Base-by-base conservation (phyloP, 768 basidiomycete genomes). In the Lyophyllum semitale region DNA sequence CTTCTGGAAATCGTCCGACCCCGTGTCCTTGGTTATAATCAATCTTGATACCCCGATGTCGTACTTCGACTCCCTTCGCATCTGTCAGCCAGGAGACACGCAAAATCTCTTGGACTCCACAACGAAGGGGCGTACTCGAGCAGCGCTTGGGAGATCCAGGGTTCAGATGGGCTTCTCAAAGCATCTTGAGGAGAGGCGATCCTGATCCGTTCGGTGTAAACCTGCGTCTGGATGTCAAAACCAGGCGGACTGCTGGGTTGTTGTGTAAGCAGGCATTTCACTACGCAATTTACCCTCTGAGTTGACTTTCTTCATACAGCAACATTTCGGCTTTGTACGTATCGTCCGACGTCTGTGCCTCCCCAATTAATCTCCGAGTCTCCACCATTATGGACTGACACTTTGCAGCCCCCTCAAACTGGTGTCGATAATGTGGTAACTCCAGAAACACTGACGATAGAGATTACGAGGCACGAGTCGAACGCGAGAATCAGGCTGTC, bases 31-130 rank as follows among this genome's bases (percentile, higher is more conserved):
- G 25, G 32, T 46, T 26, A 42, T 27, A 8, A 68, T 87, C 51
- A 75, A 73, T 53, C 74, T 89, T 26, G 60, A 69, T 11, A 83
- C 77, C 2, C 88, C 89, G 0, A 69, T 92, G n/a, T 83, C 84
- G 1, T 93, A 93, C 68, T 88, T 84, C 55, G 91, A 93, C 69
- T 78, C 90, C 6, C 71, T 92, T 11, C 79, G 89, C 2, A 88
- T 91, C 44, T 80, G 91, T 4, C 78, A 77, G 26, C 88, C 89
- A 0, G 91, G 90, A 0, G 89, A 90, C 57, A 68, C 76, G 12
- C 77, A 78, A 45, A 91, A 91, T 63, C 83, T 0, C 71, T 91
- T 2, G 88, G 84, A 0, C 84, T 88, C 11, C 85, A 88, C 51
- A 67, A 76, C 15, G 82, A 84, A 46, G 77, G 76, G 83, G 83